Base-by-base conservation (phyloP, 139 green algal species). In the Chlamydomonas sp. region DNA sequence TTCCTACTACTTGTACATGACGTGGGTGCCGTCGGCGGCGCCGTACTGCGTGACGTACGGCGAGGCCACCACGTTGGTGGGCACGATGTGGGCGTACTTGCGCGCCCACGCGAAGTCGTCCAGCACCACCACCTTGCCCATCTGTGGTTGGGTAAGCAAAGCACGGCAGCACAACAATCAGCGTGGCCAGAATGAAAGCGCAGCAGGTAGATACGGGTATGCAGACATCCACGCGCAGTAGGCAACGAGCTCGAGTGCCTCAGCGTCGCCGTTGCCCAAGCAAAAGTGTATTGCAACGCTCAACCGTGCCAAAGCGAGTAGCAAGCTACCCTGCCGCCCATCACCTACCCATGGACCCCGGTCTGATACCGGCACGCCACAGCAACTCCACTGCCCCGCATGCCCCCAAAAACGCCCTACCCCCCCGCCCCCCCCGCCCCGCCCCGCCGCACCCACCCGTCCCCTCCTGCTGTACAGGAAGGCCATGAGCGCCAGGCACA, bases 31-130 rank as follows among this genome's bases (percentile, higher is more conserved):
- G 9, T 71, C 12, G 1, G 66, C 12, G 12, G 66, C 66, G 82
- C 82, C 82, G 82, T 87, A 87, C 82, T 87, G 82, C 4, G 82
- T 87, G n/a, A 87, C 61, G 82, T 87, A 87, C n/a, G 89, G 89
- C 63, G 89, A 91, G 17, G 74, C 77, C 72, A 89, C 78, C 14
- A 89, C 61, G 72, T 91, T 91, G 78, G 78, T 79, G 20, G 89
- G 89, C 84, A 91, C 80, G 73, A 91, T 91, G 84, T 91, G 84
- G 6, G 78, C 78, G 72, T 91, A 91, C 63, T 88, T 87, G 58
- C 78, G 77, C 17, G 84, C 71, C 89, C 89, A 91, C 1, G 77
- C 73, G 64, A 88, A 87, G 57, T 91, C 89, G 63, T 91, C 89
- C 77, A 89, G 72, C 49, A 88, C 84, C 61, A 91, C 76, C 57